These are phyloP conservation scores for Telfairia occidentalis DNA, from an alignment of 331 rosid genomes.

Conservation along the genomic window DNA sequence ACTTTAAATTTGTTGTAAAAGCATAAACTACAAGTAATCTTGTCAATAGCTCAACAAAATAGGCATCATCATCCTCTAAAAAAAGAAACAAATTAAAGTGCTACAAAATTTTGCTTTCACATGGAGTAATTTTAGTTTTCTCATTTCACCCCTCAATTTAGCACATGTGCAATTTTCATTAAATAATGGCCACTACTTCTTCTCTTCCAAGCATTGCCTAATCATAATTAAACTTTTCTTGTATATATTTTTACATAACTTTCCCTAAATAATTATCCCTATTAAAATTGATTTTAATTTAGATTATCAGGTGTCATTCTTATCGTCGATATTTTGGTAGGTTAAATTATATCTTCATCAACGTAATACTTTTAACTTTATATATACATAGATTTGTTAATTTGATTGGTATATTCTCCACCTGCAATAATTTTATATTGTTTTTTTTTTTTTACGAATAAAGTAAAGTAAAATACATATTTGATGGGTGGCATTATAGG, in stretches of 20 bases:
- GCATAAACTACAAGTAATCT: not conserved
- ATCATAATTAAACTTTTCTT: not conserved
- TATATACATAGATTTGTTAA: not conserved
- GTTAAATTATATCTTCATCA: not conserved
- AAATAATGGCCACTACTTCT: not conserved
- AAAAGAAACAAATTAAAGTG: not conserved
- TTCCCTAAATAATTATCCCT: not conserved
- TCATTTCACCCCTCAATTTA: not conserved
- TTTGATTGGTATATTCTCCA: not conserved
- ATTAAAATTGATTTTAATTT: not conserved
- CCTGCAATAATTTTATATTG: not conserved
- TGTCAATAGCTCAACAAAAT: not conserved
- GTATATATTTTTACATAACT: not conserved
- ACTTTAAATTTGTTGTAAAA: not conserved
- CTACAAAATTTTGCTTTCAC: not conserved
- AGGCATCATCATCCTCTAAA: not conserved
- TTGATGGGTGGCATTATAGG: not conserved
- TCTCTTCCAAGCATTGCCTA: slow-evolving; percentile 3
- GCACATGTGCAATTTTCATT: not conserved
- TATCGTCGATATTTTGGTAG: not conserved
- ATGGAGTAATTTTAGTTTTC: not conserved
- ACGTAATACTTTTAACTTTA: not conserved
- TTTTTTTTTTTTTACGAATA: not conserved
- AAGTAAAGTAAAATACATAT: not conserved
- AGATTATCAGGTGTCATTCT: not conserved